These are phyloP conservation scores for Coemansia sp. DNA, from an alignment of 192 early-diverging fungal species.

Conservation along the genomic window DNA sequence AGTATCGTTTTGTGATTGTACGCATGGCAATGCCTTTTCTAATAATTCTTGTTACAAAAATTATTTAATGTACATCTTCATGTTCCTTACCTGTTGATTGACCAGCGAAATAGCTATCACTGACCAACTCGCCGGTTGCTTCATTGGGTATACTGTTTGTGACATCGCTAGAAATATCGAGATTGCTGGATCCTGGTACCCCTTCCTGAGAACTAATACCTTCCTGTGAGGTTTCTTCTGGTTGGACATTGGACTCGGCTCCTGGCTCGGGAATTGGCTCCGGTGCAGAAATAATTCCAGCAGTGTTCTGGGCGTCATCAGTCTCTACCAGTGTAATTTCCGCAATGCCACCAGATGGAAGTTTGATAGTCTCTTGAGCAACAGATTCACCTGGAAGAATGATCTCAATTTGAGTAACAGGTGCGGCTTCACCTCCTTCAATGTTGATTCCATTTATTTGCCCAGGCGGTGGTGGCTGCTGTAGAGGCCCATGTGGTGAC, in stretches of 20 bases:
- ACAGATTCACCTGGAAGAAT: slow-evolving; percentile 48
- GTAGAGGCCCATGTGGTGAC: slow-evolving; percentile 5
- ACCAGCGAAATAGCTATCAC: neutral
- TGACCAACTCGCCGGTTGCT: neutral
- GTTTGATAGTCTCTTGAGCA: slow-evolving; percentile 41
- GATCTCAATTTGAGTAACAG: slow-evolving; percentile 48
- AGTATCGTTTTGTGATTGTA: neutral
- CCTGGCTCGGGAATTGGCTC: slow-evolving; percentile 11
- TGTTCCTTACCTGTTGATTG: slow-evolving; percentile 8
- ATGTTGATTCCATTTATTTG: slow-evolving; percentile 39
- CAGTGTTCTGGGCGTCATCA: neutral
- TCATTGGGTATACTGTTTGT: neutral
- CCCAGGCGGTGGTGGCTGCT: slow-evolving; percentile 18
- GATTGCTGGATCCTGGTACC: neutral
- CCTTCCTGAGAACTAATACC: neutral
- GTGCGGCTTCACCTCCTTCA: slow-evolving; percentile 47
- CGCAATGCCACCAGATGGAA: slow-evolving; percentile 17
- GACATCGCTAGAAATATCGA: neutral
- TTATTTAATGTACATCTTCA: neutral
- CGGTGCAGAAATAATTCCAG: slow-evolving; percentile 1
- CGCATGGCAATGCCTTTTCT: neutral
- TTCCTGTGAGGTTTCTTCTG: neutral
- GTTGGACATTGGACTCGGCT: neutral
- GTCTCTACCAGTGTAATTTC: slow-evolving; percentile 2
- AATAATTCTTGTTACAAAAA: neutral